phyloP scores from a whole-genome alignment of 495 filamentous ascomycete species.

The Lentithecium fluviatile region DNA sequence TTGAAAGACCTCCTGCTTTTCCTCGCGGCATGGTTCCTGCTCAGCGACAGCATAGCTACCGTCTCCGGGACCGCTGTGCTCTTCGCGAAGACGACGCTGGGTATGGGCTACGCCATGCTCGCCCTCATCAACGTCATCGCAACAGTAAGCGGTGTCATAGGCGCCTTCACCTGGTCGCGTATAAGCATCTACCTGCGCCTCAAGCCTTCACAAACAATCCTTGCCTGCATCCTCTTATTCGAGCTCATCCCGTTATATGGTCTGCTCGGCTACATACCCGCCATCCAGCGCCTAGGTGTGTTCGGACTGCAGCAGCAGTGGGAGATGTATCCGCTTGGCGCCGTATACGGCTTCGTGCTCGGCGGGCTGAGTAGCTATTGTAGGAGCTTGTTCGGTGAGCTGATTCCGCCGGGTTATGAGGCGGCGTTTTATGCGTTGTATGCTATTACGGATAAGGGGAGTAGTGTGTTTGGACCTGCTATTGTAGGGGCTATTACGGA shows the following conservation, averaged over 20 bases:
- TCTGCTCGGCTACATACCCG: constrained; percentile 82
- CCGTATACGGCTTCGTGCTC: constrained; percentile 88
- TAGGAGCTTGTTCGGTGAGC: constrained; percentile 84
- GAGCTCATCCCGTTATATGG: constrained; percentile 92
- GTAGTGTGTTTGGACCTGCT: constrained; percentile 87
- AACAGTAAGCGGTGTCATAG: constrained; percentile 75
- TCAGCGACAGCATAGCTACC: constrained; percentile 91
- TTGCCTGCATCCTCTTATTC: constrained; percentile 84
- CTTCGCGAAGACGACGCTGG: constrained; percentile 89
- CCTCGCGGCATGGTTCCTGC: constrained; percentile 87
- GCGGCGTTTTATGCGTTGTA: constrained; percentile 96
- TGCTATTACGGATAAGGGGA: constrained; percentile 96
- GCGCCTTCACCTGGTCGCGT: constrained; percentile 85
- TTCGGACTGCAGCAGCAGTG: constrained; percentile 86
- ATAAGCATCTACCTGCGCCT: constrained; percentile 66
- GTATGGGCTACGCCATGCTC: constrained; percentile 84
- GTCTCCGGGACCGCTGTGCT: constrained; percentile 92
- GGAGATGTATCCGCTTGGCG: constrained; percentile 95
- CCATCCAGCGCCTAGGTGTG: constrained; percentile 69
- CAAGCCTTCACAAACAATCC: constrained; percentile 78
- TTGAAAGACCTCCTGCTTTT: constrained; percentile 87
- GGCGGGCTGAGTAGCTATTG: constrained; percentile 93
- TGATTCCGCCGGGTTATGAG: constrained; percentile 91
- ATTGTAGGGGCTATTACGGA: constrained; percentile 94
- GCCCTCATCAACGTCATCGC: constrained; percentile 91